Base-by-base conservation (phyloP, 371 early-diverging fungal species). In the Rhizopus delemar region DNA sequence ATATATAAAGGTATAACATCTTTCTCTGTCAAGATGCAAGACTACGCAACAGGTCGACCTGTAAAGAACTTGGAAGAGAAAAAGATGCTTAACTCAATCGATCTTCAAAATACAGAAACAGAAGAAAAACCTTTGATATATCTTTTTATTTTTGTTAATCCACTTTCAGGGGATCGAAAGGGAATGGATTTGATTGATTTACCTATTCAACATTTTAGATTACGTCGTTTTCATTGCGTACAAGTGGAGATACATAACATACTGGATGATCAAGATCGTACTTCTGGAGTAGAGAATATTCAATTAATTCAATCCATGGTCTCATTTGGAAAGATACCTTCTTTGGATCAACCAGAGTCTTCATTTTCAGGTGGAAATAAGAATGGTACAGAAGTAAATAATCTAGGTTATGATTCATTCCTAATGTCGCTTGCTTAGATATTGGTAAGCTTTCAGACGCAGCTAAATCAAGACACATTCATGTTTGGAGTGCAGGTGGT, bases 401-500 rank as follows among this genome's bases (percentile, higher is more conserved):
- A 13, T 43, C 32, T 29, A 28, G 16, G 15, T 3, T 39, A 8
- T 22, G 32, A 15, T 9, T 11, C 2, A 12, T 28, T 53, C 15
- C 4, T 15, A 16, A n/a, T 15, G 7, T n/a, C 46, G 22, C 16
- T 22, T 45, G 7, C 16, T 16, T 45, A 48, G 48, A 9, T 48
- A 4, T 48, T 2, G 48, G 48, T 29, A 35, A 41, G 13, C 50
- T 68, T 29, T 53, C 53, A 16, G 45, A 48, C 11, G 43, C 57
- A 5, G 69, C 57, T 3, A 38, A 60, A 31, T 53, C 64, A 28
- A 54, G 78, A 8, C 78, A 82, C n/a, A 69, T 86, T 49, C 86
- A 86, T 66, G 82, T 83, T n/a, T 86, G 86, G 86, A 80, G 81
- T 55, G 85, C 84, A 5, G 86, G 86, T 31, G 86, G 86, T 13